A percentile compares a stretch with the other conserved stretches of the same genome.
Conservation (phyloP, 148 eudicot species). For the Dianthus caryophyllus region DNA sequence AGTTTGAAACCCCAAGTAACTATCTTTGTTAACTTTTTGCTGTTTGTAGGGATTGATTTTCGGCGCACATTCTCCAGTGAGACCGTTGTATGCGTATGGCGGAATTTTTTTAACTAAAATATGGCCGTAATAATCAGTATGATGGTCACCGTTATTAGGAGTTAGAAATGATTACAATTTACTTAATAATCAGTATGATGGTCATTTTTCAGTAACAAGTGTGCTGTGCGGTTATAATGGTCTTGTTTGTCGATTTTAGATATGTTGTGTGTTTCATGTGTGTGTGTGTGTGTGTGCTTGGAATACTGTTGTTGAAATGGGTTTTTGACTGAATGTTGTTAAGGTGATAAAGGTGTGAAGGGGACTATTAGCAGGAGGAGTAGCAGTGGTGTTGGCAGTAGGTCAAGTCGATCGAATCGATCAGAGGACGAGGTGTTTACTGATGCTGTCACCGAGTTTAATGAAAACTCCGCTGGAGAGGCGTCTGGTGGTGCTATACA, state of each 20-base stretch:
- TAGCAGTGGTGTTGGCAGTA: slow-evolving; percentile 46
- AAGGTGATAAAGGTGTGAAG: slow-evolving; percentile 47
- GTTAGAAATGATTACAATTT: no score
- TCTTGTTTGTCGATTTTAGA: neutral
- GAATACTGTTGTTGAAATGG: slow-evolving; percentile 6
- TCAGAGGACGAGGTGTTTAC: slow-evolving; percentile 75
- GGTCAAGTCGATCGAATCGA: slow-evolving; percentile 47
- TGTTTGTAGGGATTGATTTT: no score
- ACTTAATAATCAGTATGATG: no score
- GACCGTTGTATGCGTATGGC: no score
- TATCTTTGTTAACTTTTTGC: neutral
- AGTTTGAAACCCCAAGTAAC: slow-evolving; percentile 43
- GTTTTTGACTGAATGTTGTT: slow-evolving; percentile 19
- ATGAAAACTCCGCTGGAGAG: slow-evolving; percentile 34
- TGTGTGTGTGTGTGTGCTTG: neutral
- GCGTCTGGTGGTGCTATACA: slow-evolving; percentile 28
- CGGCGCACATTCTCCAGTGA: no score
- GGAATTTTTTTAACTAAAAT: no score
- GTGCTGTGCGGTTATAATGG: no score
- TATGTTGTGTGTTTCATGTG: slow-evolving; percentile 8
- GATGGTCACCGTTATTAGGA: no score
- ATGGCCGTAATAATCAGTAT: no score
- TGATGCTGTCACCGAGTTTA: slow-evolving; percentile 68
- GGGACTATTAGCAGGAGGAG: slow-evolving; percentile 34
- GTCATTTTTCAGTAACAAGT: no score